phyloP scores from a whole-genome alignment of 1,284 basidiomycete genomes.

The Meira miltonrushii region DNA sequence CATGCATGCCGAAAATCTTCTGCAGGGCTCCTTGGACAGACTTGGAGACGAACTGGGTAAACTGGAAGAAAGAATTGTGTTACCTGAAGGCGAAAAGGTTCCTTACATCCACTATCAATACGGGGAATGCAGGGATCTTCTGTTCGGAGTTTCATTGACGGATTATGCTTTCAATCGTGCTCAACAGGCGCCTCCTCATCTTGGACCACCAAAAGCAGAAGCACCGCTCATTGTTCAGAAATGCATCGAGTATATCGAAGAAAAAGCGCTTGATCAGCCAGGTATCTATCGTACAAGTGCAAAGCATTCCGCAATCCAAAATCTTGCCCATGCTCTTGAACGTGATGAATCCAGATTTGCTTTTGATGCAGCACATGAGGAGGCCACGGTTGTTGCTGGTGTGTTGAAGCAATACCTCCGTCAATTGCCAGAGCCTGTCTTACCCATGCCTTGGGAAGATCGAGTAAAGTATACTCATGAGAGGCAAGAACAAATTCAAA shows the following conservation, averaged over 20 bases:
- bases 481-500: conserved; percentile 61
- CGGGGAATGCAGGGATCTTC: conserved; percentile 70
- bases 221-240: conserved; percentile 75
- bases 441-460: conserved; percentile 75
- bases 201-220: conserved; percentile 19
- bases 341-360: conserved; percentile 77
- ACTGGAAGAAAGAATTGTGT: conserved; percentile 57
- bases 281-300: conserved; percentile 67
- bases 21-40: conserved; percentile 71
- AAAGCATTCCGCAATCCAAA: conserved; percentile 74
- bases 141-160: conserved; percentile 84
- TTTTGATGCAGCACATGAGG: conserved; percentile 71
- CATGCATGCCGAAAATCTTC: conserved; percentile 57
- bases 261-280: conserved; percentile 56
- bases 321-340: conserved; percentile 82
- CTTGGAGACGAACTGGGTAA: conserved; percentile 58
- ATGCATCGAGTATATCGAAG: conserved; percentile 78
- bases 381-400: conserved; percentile 81
- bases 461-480: conserved; percentile 57
- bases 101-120: conserved; percentile 70
- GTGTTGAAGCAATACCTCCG: conserved; percentile 88
- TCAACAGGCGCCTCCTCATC: conserved; percentile 9
- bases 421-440: conserved; percentile 87
- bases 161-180: conserved; percentile 77
- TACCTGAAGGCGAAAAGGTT: conserved; percentile 62